Percentiles rank a stretch among this genome's conserved stretches.
These are phyloP conservation scores for Kondoa subrosea DNA, from an alignment of 768 basidiomycete genomes.

Conservation along the genomic window DNA sequence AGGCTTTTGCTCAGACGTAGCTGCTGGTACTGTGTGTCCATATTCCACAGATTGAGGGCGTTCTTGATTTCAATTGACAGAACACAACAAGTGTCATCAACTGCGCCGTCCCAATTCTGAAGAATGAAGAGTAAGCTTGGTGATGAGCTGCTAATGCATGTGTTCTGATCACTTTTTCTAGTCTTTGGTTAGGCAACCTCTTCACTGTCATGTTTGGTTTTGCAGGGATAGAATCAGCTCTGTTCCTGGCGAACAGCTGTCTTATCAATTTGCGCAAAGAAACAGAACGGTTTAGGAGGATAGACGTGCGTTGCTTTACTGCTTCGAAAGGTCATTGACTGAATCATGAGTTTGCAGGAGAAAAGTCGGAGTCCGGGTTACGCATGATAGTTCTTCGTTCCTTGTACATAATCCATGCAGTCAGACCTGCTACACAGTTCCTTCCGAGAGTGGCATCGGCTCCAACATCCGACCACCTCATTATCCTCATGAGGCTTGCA, in stretches of 20 bases:
- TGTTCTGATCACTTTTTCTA: no score
- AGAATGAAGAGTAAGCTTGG: background rate
- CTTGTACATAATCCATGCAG: no score
- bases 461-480: background rate
- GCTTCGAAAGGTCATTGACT: background rate
- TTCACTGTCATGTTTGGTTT: constrained; percentile 22
- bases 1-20: background rate
- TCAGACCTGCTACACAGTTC: no score
- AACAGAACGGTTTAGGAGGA: constrained; percentile 15
- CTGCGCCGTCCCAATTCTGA: background rate
- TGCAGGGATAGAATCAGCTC: constrained; percentile 13
- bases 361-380: background rate
- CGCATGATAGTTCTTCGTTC: no score
- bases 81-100: background rate
- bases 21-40: background rate
- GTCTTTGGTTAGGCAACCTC: constrained; percentile 17
- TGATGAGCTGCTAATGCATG: no score
- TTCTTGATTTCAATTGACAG: background rate
- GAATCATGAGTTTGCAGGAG: background rate
- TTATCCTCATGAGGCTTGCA: background rate
- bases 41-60: background rate
- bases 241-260: constrained; percentile 20
- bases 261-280: constrained; percentile 19
- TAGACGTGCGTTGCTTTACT: constrained; percentile 8
- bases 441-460: no score